Evolutionary conservation across 2,329 filamentous ascomycete species (phyloP).

Genomic region (Penicillium sp.): DNA sequence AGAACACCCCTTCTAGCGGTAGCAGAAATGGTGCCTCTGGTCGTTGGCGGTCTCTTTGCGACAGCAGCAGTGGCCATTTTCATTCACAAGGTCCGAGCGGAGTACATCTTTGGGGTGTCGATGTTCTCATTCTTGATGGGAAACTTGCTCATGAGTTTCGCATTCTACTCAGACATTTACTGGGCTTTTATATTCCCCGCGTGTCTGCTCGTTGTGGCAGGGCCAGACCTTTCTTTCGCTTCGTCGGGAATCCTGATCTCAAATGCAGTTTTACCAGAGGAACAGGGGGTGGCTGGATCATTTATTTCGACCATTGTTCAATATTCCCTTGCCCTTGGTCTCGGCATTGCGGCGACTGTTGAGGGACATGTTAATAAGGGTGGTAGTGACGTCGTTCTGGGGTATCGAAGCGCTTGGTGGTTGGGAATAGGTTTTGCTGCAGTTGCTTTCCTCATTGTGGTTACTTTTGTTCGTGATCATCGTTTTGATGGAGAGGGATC

Average conservation of each 20-base stretch:
- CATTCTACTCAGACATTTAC: slow-evolving; percentile 8
- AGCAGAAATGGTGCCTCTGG: slow-evolving; percentile 20
- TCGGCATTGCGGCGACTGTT: slow-evolving; percentile 42
- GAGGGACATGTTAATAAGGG: slow-evolving; percentile 37
- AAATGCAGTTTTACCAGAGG: slow-evolving; percentile 33
- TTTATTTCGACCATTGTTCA: slow-evolving; percentile 40
- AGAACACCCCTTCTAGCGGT: slow-evolving; percentile 16
- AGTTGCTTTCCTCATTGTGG: slow-evolving; percentile 7
- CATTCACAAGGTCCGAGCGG: slow-evolving; percentile 26
- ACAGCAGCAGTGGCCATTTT: slow-evolving; percentile 26
- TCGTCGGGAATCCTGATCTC: slow-evolving; percentile 39
- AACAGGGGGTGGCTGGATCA: slow-evolving; percentile 40
- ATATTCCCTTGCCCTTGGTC: slow-evolving; percentile 40
- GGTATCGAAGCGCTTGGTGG: slow-evolving; percentile 39
- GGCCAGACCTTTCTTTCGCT: slow-evolving; percentile 39
- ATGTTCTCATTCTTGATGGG: slow-evolving; percentile 35
- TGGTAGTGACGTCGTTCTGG: slow-evolving; percentile 28
- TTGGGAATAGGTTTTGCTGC: slow-evolving; percentile 34
- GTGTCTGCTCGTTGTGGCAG: slow-evolving; percentile 8
- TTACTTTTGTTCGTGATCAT: slow-evolving; percentile 7
- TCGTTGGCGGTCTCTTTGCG: slow-evolving; percentile 19
- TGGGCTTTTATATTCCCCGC: slow-evolving; percentile 14
- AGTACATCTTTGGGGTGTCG: slow-evolving; percentile 35
- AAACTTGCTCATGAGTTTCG: slow-evolving; percentile 26
- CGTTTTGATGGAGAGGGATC: slow-evolving; percentile 5